A percentile compares a stretch with the other conserved stretches of the same genome.
These are phyloP conservation scores for Sporothrix mexicana DNA, from an alignment of 2,329 filamentous ascomycete species.

Conservation along the genomic window DNA sequence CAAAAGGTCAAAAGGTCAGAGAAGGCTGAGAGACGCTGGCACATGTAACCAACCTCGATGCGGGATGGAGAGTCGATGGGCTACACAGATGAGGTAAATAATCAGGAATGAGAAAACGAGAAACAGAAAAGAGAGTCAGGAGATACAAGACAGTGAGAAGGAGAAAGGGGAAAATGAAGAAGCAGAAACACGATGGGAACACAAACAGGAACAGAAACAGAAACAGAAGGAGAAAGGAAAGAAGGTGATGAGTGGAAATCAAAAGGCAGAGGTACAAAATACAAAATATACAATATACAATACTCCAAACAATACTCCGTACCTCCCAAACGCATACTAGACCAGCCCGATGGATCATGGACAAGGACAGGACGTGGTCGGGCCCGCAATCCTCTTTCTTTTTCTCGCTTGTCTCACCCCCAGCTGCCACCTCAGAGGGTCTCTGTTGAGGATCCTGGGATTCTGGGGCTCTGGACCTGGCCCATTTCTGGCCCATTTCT, in stretches of 20 bases:
- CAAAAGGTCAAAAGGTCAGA: not conserved
- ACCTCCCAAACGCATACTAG: conserved; percentile 9
- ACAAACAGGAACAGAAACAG: not conserved
- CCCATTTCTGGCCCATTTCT: too few relatives aligned
- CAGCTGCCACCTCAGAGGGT: conserved; percentile 14
- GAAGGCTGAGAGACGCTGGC: not conserved
- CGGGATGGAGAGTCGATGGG: not conserved
- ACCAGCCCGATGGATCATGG: too few relatives aligned
- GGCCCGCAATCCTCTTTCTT: conserved; percentile 8
- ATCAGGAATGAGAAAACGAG: conserved; percentile 5
- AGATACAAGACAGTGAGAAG: conserved; percentile 1
- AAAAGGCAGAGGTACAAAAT: not conserved
- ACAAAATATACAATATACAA: not conserved
- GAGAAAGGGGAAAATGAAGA: not conserved
- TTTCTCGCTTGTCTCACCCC: not conserved
- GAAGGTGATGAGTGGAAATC: not conserved
- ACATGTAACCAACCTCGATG: not conserved
- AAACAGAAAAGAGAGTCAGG: not conserved
- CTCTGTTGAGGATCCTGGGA: not conserved
- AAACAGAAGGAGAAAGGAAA: not conserved
- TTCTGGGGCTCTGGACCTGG: too few relatives aligned
- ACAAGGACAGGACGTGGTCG: not conserved
- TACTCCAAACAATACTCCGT: too few relatives aligned
- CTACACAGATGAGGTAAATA: conserved; percentile 7
- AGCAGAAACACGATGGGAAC: not conserved